Base-by-base conservation (phyloP, 176 grass and related monocot genomes). In the Eleusine indica region DNA sequence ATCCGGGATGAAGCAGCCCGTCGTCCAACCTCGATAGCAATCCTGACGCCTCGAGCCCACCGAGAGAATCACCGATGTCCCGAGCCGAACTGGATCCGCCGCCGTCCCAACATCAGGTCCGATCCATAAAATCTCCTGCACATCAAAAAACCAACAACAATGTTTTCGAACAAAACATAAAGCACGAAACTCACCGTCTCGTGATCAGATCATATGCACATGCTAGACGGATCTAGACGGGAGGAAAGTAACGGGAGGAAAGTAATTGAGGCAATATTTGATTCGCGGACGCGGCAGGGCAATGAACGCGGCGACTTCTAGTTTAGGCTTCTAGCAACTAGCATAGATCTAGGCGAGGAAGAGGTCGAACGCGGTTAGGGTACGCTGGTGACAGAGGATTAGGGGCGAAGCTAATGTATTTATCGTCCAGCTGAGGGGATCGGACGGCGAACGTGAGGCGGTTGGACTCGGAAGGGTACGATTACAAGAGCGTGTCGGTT, bases 401-500 rank as follows among this genome's bases (percentile, higher is more conserved):
- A 28, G 9, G 61, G 80, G 11, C 41, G 63, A n/a, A 43, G 38
- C 41, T 49, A 47, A 40, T 10, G 80, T 87, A 87, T 90, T 90
- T 90, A 90, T 84, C 6, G 75, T 70, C 70, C 15, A 10, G 64
- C 83, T 12, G 0, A 15, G 9, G 2, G 1, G 2, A n/a, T 66
- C 65, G n/a, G 22, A 90, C 80, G 88, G 75, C 0, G 1, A 6
- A 0, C 62, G 69, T 80, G 74, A 61, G 72, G 75, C 76, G 0
- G 80, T 56, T 75, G 17, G 14, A 9, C 1, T 13, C 49, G 52
- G 71, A 87, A 80, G 80, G 62, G 0, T 0, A 38, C 22, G 70
- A 84, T 84, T 15, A 0, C 2, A 1, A 1, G 3, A 42, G 32
- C 75, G 88, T 87, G 74, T 47, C 75, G 52, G 3, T 11, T 0